Evolutionary conservation across 1,139 yeast species (phyloP).

Genomic region (Magnusiomyces fungicola): DNA sequence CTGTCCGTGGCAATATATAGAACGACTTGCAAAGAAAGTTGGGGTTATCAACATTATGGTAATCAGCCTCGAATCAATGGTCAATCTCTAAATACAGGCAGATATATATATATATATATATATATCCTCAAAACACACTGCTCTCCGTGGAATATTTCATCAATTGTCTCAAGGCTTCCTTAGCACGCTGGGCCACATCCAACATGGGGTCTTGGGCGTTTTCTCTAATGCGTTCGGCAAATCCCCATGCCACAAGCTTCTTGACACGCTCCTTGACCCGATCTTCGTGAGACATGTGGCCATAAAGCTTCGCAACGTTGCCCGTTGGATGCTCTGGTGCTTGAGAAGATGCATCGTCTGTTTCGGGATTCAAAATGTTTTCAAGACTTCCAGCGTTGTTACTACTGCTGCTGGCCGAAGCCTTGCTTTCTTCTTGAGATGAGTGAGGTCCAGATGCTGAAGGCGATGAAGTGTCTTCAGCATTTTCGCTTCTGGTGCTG

Average conservation of each 20-base stretch:
- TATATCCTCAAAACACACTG: not conserved
- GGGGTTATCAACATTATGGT: not conserved
- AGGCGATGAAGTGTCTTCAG: no score
- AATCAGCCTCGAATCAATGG: no score
- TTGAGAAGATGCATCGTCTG: no score
- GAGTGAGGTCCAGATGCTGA: no score
- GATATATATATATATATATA: not conserved
- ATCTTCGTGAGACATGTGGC: slow-evolving; percentile 9
- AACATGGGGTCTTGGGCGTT: slow-evolving; percentile 32
- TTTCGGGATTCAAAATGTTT: no score
- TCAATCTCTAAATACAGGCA: no score
- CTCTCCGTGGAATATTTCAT: slow-evolving; percentile 16
- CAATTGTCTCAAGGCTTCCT: slow-evolving; percentile 39
- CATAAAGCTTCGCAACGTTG: not conserved
- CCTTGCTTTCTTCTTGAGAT: no score
- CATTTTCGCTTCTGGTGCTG: not conserved
- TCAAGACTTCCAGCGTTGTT: no score
- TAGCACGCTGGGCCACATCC: slow-evolving; percentile 45
- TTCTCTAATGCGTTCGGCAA: slow-evolving; percentile 32
- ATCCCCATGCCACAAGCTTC: slow-evolving; percentile 36
- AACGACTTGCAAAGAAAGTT: not conserved
- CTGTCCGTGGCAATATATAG: not conserved
- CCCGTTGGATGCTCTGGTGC: no score
- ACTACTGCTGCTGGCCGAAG: no score
- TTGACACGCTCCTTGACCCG: slow-evolving; percentile 5